Conservation (phyloP, 129 eudicot species). For the Glebionis coronaria region DNA sequence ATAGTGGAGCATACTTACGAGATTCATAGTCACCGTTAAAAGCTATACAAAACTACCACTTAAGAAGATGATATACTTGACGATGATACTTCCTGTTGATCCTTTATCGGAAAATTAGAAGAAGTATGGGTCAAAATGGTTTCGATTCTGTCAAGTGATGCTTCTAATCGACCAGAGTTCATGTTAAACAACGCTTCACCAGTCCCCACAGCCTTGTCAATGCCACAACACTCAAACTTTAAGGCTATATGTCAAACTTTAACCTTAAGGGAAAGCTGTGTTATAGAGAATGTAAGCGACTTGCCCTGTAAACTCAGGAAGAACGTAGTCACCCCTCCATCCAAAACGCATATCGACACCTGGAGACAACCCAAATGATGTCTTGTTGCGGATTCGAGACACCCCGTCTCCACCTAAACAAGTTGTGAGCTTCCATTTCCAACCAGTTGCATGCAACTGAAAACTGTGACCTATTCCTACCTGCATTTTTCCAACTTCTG, state of each 20-base stretch:
- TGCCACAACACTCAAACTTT: constrained; percentile 7
- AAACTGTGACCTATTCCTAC: constrained; percentile 91
- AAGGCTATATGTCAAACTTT: too few relatives aligned
- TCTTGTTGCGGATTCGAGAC: constrained; percentile 87
- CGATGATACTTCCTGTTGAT: constrained; percentile 13
- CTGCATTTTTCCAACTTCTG: constrained; percentile 23
- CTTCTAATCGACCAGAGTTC: constrained; percentile 81
- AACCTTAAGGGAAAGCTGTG: neutral
- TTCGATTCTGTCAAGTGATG: constrained; percentile 94
- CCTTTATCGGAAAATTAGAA: constrained; percentile 13
- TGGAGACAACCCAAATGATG: constrained; percentile 70
- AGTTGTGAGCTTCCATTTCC: too few relatives aligned
- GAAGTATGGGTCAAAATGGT: constrained; percentile 65
- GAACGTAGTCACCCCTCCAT: constrained; percentile 92
- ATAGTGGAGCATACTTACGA: too few relatives aligned
- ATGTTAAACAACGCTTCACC: constrained; percentile 83
- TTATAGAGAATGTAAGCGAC: too few relatives aligned
- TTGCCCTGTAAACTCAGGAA: constrained; percentile 90
- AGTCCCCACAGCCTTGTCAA: constrained; percentile 71
- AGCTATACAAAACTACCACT: constrained; percentile 8
- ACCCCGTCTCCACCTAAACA: constrained; percentile 88
- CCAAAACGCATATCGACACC: constrained; percentile 92
- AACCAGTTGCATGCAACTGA: too few relatives aligned
- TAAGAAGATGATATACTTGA: constrained; percentile 1
- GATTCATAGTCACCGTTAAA: too few relatives aligned